Evolutionary conservation across 805 yeast species (phyloP).

Genomic region (Kodamaea kakaduensis): DNA sequence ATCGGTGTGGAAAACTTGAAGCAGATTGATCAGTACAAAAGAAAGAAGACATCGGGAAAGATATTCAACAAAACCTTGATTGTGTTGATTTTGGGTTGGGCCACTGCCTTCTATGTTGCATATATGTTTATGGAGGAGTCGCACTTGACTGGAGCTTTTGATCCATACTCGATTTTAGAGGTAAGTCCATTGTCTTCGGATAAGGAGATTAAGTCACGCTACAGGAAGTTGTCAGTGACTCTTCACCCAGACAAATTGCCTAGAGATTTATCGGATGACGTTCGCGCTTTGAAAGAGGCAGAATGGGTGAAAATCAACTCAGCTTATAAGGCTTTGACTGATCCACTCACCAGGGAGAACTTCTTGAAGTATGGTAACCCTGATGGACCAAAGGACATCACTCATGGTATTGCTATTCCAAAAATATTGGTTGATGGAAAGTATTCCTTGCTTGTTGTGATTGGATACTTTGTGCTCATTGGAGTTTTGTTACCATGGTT

Average conservation of each 20-base stretch:
- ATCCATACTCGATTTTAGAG: slow-evolving; percentile 86
- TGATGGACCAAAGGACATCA: slow-evolving; percentile 88
- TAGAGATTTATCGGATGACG: slow-evolving; percentile 55
- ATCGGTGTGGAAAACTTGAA: slow-evolving; percentile 25
- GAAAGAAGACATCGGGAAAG: slow-evolving; percentile 25
- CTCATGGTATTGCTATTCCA: slow-evolving; percentile 95
- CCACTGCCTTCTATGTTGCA: slow-evolving; percentile 40
- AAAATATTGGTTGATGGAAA: slow-evolving; percentile 82
- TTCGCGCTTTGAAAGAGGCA: slow-evolving; percentile 59
- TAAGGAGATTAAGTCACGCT: slow-evolving; percentile 73
- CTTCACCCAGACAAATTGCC: slow-evolving; percentile 92
- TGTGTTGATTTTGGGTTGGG: slow-evolving; percentile 56
- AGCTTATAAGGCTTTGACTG: slow-evolving; percentile 94
- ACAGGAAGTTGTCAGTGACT: slow-evolving; percentile 80
- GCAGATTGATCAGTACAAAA: slow-evolving; percentile 23
- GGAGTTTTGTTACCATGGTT: slow-evolving; percentile 75
- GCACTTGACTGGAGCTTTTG: slow-evolving; percentile 56
- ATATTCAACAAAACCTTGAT: slow-evolving; percentile 37
- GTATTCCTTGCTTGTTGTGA: slow-evolving; percentile 60
- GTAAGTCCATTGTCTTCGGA: slow-evolving; percentile 65
- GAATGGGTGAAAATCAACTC: slow-evolving; percentile 76
- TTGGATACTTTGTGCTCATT: slow-evolving; percentile 62
- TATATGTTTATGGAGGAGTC: slow-evolving; percentile 40
- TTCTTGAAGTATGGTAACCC: slow-evolving; percentile 91
- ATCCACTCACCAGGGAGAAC: slow-evolving; percentile 78